A percentile compares a stretch with the other conserved stretches of the same genome.
Conservation (phyloP, 1,284 basidiomycete species). For the Ceratobasidium papillatum region DNA sequence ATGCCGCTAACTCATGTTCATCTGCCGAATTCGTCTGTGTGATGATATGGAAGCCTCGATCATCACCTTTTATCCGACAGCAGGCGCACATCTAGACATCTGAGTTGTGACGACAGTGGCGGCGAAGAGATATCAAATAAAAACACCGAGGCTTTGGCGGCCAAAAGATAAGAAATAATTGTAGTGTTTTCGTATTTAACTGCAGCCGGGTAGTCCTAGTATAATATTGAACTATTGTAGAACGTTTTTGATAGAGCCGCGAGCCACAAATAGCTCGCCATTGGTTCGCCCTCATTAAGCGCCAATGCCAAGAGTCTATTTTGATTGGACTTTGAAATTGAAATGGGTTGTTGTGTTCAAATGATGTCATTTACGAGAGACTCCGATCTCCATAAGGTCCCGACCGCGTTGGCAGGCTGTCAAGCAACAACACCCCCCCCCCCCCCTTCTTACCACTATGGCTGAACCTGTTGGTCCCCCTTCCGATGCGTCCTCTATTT, state of each 20-base stretch:
- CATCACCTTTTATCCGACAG: neutral
- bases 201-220: neutral
- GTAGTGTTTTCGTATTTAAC: too few species aligned
- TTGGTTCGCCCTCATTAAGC: neutral
- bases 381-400: neutral
- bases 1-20: too few species aligned
- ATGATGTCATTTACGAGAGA: conserved; percentile 26
- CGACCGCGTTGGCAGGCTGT: neutral
- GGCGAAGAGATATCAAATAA: neutral
- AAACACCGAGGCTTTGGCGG: neutral
- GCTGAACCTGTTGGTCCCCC: neutral
- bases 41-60: too few species aligned
- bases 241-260: neutral
- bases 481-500: neutral
- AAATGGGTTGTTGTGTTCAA: neutral
- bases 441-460: neutral
- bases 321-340: conserved; percentile 4
- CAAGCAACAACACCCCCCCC: neutral
- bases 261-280: neutral
- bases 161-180: too few species aligned
- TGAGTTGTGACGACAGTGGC: neutral
- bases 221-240: too few species aligned
- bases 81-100: neutral
- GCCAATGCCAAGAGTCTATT: conserved; percentile 11
- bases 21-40: too few species aligned